phyloP scores from a whole-genome alignment of 2,329 filamentous ascomycete genomes.

The Chaetomium strumarium region DNA sequence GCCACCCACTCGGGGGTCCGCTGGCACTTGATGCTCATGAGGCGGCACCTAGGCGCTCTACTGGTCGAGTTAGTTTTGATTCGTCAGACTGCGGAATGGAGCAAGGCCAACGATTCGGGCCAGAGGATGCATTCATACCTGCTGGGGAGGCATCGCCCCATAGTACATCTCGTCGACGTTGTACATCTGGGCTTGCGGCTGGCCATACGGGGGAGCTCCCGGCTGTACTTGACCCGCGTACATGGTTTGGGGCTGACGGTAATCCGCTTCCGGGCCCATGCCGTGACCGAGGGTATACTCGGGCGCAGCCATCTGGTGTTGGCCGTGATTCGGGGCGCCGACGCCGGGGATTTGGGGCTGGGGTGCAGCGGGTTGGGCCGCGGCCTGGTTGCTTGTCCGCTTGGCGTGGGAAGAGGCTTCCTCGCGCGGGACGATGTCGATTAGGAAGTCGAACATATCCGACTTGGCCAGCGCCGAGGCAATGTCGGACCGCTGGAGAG shows the following conservation, averaged over 20 bases:
- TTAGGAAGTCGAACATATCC: conserved; percentile 99
- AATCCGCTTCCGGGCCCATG: conserved; percentile 67
- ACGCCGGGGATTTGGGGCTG: conserved; percentile 49
- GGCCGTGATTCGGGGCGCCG: conserved; percentile 50
- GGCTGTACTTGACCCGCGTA: conserved; percentile 75
- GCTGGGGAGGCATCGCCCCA: conserved; percentile 72
- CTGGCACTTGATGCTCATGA: too few relatives aligned
- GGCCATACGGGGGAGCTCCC: conserved; percentile 68
- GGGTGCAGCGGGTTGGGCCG: conserved; percentile 41
- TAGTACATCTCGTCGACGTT: conserved; percentile 87
- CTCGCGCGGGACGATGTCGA: conserved; percentile 95
- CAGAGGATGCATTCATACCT: conserved; percentile 47
- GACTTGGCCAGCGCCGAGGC: conserved; percentile 93
- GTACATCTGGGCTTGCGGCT: conserved; percentile 75
- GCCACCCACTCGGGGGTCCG: too few relatives aligned
- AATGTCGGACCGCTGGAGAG: conserved; percentile 91
- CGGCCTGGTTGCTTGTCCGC: conserved; percentile 52
- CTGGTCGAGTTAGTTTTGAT: conserved; percentile 7
- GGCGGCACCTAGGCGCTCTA: conserved; percentile 15
- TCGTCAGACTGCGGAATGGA: neutral
- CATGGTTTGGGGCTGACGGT: conserved; percentile 72
- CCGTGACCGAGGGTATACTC: conserved; percentile 60
- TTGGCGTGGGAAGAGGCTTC: conserved; percentile 85
- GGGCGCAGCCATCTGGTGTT: conserved; percentile 52
- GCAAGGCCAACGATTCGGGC: neutral